Evolutionary conservation across 768 basidiomycete species (phyloP).

Genomic region (Epithele typhae): DNA sequence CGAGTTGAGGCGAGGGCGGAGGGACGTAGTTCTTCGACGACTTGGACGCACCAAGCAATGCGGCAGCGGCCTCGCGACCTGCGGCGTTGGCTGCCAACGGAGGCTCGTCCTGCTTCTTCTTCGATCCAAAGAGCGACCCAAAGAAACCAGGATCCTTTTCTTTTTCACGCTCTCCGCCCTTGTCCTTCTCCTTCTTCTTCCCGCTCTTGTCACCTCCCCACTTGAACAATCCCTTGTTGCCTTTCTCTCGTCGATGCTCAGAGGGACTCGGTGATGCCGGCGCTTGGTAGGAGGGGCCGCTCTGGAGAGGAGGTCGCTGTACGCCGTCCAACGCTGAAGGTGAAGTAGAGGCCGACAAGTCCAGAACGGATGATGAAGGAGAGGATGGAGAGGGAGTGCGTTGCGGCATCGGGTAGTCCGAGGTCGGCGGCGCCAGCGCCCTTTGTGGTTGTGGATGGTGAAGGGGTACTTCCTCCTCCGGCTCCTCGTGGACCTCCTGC

Average conservation of each 20-base stretch:
- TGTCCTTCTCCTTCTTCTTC: slow-evolving; percentile 44
- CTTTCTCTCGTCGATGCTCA: slow-evolving; percentile 42
- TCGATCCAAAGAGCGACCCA: slow-evolving; percentile 83
- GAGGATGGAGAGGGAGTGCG: slow-evolving; percentile 56
- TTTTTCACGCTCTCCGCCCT: slow-evolving; percentile 49
- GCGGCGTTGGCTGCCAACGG: slow-evolving; percentile 30
- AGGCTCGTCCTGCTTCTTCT: slow-evolving; percentile 82
- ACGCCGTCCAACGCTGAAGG: slow-evolving; percentile 8
- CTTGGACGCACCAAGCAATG: slow-evolving; percentile 80
- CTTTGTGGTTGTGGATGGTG: slow-evolving; percentile 69
- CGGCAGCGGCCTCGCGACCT: slow-evolving; percentile 83
- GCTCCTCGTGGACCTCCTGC: slow-evolving; percentile 1
- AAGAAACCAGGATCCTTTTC: slow-evolving; percentile 86
- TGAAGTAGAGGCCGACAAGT: background rate
- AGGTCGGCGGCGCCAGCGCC: slow-evolving; percentile 39
- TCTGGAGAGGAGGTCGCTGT: slow-evolving; percentile 24
- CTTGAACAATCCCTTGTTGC: slow-evolving; percentile 65
- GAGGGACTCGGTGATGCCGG: slow-evolving; percentile 28
- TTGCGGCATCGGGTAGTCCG: slow-evolving; percentile 29
- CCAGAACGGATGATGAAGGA: slow-evolving; percentile 12
- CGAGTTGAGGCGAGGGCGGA: slow-evolving; percentile 55
- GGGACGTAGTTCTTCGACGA: slow-evolving; percentile 64
- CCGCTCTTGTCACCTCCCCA: slow-evolving; percentile 69
- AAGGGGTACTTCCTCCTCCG: slow-evolving; percentile 26
- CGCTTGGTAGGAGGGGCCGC: slow-evolving; percentile 24